phyloP scores from a whole-genome alignment of 2,329 filamentous ascomycete species.

The Talaromyces rugulosus region DNA sequence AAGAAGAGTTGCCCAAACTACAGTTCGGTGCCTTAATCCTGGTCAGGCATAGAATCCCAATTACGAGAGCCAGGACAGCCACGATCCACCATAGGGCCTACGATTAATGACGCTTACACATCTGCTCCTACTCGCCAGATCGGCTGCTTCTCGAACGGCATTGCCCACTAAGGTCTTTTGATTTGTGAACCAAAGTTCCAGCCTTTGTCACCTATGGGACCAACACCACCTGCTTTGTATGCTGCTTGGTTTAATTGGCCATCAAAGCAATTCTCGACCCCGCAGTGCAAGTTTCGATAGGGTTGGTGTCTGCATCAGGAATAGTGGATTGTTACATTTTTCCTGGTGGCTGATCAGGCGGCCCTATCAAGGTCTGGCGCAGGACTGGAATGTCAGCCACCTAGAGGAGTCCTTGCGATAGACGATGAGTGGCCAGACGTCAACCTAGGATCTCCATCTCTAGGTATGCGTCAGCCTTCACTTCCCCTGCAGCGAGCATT shows the following conservation, averaged over 20 bases:
- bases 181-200: constrained; percentile 8
- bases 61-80: background rate
- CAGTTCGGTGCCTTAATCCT: background rate
- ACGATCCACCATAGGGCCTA: background rate
- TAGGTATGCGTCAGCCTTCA: constrained; percentile 5
- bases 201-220: constrained; percentile 3
- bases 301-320: constrained; percentile 26
- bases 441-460: background rate
- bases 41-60: background rate
- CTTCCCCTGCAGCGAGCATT: constrained; percentile 22
- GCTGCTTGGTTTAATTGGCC: constrained; percentile 16
- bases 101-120: constrained; percentile 35
- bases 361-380: constrained; percentile 14
- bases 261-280: constrained; percentile 17
- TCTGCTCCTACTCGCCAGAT: background rate
- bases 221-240: constrained; percentile 7
- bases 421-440: constrained; percentile 17
- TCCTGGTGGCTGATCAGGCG: constrained; percentile 23
- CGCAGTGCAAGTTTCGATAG: constrained; percentile 24
- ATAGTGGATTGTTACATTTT: constrained; percentile 32
- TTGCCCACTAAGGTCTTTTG: constrained; percentile 2
- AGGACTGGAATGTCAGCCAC: constrained; percentile 23
- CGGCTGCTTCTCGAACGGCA: background rate
- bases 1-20: background rate
- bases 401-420: constrained; percentile 13